Base-by-base conservation (phyloP, 176 grass and related monocot genomes). In the Phragmites australis region DNA sequence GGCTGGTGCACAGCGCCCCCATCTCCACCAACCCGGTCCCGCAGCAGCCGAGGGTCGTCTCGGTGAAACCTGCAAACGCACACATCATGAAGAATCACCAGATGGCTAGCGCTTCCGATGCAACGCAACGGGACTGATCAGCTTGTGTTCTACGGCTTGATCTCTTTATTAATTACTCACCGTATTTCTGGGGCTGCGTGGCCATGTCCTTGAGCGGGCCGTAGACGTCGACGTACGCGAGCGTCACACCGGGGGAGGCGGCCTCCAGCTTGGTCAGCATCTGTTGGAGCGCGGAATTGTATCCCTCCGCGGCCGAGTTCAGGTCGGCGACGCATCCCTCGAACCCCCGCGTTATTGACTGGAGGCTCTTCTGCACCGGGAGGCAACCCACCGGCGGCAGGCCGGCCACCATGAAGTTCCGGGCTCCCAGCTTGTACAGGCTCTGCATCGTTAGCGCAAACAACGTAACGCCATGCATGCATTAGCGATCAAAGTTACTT, bases 321-420 rank as follows among this genome's bases (percentile, higher is more conserved):
- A 56, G 44, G 6, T 40, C 51, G 27, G 45, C 44, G 59, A 85
- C 23, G 86, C 86, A 91, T 1, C 44, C 77, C 26, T 62, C 52
- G 14, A 55, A 10, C 2, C 5, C 42, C 9, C 34, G n/a, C 2
- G 41, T 48, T 48, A 41, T 25, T 48, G 45, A 57, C 11, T 19
- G 39, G 10, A 83, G 49, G 44, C 69, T 81, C 60, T 65, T 89
- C 63, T 70, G 65, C 15, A 86, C 25, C 53, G 90, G 90, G 47
- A 92, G 90, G 70, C 90, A 92, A 2, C 90, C 90, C 78, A 92
- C 42, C 55, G 90, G 86, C 50, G 86, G 79, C 71, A 92, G 63
- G 10, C 86, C 83, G 1, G 79, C 54, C 25, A 92, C 86, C 45
- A 88, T 82, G 72, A 92, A 83, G 27, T 69, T 76, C 29, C 90